Percentiles rank a stretch among this genome's conserved stretches.
Evolutionary conservation across 2,329 filamentous ascomycete species (phyloP).

Genomic region (Colletotrichum sp.): DNA sequence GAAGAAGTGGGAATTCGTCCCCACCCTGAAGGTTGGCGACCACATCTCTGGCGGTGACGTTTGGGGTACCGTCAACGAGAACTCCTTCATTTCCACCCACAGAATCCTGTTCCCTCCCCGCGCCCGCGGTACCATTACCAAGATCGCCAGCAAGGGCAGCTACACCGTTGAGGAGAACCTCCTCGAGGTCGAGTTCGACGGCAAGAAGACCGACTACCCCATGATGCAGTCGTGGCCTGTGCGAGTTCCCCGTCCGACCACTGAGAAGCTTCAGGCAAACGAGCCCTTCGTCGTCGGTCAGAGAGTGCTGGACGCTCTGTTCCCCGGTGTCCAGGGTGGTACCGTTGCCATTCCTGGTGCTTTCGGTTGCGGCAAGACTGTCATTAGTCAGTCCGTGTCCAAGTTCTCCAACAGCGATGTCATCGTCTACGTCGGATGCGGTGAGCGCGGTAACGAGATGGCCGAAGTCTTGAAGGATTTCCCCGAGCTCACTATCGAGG

Average conservation of each 20-base stretch:
- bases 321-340: constrained; percentile 95
- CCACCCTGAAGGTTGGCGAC: constrained; percentile 90
- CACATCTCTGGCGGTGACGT: constrained; percentile 96
- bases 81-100: constrained; percentile 92
- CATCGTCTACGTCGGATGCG: constrained; percentile 93
- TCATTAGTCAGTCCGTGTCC: constrained; percentile 97
- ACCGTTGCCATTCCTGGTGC: constrained; percentile 98
- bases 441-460: constrained; percentile 99
- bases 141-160: constrained; percentile 85
- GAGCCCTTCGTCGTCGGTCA: constrained; percentile 96
- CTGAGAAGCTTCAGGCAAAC: constrained; percentile 88
- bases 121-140: constrained; percentile 89
- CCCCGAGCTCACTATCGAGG: constrained; percentile 93
- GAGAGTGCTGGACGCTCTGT: constrained; percentile 93
- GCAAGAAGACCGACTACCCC: constrained; percentile 89
- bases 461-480: constrained; percentile 99
- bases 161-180: constrained; percentile 96
- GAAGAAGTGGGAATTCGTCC: constrained; percentile 97
- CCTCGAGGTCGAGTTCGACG: constrained; percentile 95
- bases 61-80: constrained; percentile 94
- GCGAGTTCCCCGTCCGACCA: constrained; percentile 89
- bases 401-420: constrained; percentile 99
- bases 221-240: constrained; percentile 99
- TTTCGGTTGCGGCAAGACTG: constrained; percentile 98
- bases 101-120: constrained; percentile 91